A percentile compares a stretch with the other conserved stretches of the same genome.
Conservation (phyloP, 2,329 filamentous ascomycete genomes). For the Calonectria honghensis region DNA sequence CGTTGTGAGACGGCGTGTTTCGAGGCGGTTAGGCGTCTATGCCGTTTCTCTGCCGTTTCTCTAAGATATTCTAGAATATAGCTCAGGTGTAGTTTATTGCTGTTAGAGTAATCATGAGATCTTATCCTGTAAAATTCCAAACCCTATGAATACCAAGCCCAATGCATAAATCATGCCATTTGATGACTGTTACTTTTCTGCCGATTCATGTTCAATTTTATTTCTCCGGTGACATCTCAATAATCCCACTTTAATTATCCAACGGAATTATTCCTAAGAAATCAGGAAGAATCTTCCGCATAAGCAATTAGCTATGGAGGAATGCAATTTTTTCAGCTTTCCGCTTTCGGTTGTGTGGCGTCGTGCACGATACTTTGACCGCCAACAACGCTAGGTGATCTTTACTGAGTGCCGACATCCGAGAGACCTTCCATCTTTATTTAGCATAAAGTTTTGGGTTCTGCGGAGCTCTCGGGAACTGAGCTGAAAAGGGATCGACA, state of each 20-base stretch:
- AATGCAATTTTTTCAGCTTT: conserved; percentile 8
- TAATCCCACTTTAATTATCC: neutral
- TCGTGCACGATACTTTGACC: neutral
- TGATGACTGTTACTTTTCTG: neutral
- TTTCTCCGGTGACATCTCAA: neutral
- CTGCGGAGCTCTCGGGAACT: neutral
- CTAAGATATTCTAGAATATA: neutral
- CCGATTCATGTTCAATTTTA: neutral
- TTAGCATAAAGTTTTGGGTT: neutral
- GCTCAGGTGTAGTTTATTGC: neutral
- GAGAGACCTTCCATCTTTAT: neutral
- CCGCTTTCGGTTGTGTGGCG: neutral
- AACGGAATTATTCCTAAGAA: no score
- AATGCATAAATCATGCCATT: conserved; percentile 1
- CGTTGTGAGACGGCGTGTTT: neutral
- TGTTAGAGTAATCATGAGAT: neutral
- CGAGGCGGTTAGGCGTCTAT: neutral
- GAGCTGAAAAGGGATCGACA: conserved; percentile 4
- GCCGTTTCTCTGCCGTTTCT: neutral
- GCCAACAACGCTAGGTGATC: neutral
- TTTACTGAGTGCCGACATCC: neutral
- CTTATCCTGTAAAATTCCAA: neutral
- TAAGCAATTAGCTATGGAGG: neutral
- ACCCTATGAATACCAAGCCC: neutral
- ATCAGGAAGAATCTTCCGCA: neutral